Percentiles rank a stretch among this genome's conserved stretches.
These are phyloP conservation scores for Dioscorea cayenensis DNA, from an alignment of 116 monocot species.

Conservation along the genomic window DNA sequence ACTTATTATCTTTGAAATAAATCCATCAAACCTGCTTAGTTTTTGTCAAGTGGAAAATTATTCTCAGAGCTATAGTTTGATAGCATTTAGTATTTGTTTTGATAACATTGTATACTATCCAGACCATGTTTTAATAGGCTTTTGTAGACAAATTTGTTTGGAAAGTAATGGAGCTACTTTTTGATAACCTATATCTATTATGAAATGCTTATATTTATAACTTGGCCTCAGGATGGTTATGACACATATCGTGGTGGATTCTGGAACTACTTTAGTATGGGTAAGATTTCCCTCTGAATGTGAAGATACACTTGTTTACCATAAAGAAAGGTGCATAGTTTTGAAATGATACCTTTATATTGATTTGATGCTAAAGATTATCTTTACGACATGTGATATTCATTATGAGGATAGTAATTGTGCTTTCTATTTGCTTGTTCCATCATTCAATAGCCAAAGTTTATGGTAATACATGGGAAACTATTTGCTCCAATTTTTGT, in stretches of 20 bases:
- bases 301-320: neutral
- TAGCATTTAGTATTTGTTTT: no score
- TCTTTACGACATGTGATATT: neutral
- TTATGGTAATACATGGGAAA: neutral
- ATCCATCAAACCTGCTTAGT: no score
- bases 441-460: neutral
- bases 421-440: neutral
- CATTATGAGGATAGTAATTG: neutral
- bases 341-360: neutral
- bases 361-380: neutral
- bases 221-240: conserved; percentile 62
- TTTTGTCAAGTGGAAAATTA: no score
- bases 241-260: conserved; percentile 98
- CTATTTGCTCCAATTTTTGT: neutral
- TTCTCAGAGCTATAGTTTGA: no score
- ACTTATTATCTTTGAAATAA: no score
- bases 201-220: conserved; percentile 8
- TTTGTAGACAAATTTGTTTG: no score
- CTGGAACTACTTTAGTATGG: conserved; percentile 99
- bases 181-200: no score
- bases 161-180: no score
- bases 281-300: conserved; percentile 34
- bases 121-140: no score
- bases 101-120: no score
- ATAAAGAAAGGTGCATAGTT: neutral